These are phyloP conservation scores for Saccharomycopsis amapae DNA, from an alignment of 805 yeast species.

Conservation along the genomic window DNA sequence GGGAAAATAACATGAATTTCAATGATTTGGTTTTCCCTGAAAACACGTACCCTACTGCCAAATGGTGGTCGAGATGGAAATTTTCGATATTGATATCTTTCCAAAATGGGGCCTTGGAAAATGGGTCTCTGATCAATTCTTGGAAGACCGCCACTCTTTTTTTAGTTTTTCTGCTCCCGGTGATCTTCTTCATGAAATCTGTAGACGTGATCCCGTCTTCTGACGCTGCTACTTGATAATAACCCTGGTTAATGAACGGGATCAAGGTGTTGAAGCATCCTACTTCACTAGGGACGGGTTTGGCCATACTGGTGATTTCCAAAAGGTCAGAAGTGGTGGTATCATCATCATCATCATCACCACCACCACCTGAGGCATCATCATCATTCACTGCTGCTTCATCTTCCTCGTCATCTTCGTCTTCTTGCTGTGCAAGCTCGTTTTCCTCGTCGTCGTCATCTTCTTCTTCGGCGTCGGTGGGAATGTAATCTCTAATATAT, in stretches of 20 bases:
- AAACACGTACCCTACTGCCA: conserved; percentile 5
- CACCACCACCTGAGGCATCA: neutral
- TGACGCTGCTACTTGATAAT: neutral
- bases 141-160: neutral
- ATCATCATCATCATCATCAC: neutral
- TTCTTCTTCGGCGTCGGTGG: neutral
- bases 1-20: neutral
- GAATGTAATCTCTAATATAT: neutral
- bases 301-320: neutral
- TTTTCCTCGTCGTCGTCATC: conserved; percentile 2
- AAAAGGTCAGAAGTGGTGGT: neutral
- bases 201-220: neutral
- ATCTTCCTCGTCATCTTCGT: conserved; percentile 1
- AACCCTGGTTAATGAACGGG: neutral
- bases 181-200: neutral
- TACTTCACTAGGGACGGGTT: neutral
- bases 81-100: neutral
- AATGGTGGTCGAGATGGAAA: neutral
- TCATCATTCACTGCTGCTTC: neutral
- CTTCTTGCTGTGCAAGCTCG: too few species aligned
- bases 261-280: neutral
- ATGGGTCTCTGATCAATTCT: neutral
- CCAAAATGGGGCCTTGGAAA: neutral
- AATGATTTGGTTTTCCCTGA: conserved; percentile 4
- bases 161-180: neutral